Base-by-base conservation (phyloP, 2,329 filamentous ascomycete species). In the Fonsecaea erecta region DNA sequence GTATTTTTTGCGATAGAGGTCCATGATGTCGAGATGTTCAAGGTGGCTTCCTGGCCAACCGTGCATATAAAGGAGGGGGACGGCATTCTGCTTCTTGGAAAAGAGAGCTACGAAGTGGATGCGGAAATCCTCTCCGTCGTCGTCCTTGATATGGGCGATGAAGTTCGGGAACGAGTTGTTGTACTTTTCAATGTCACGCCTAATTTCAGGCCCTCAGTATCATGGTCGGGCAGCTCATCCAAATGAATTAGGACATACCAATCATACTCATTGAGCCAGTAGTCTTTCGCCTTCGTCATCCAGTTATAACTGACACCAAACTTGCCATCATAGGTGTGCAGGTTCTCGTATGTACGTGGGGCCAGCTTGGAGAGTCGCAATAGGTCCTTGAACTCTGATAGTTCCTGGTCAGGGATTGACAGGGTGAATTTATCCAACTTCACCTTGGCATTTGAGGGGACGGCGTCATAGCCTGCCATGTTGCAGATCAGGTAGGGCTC, bases 81-180 rank as follows among this genome's bases (percentile, higher is more conserved):
- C 52, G 0, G 85, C 85, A 66, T 83, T 77, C 1, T 73, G 46
- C 18, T 80, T 81, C 51, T 77, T 70, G 0, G 85, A 86, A 73
- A 87, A 87, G 0, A 88, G 75, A 0, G 79, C 85, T 0, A 79
- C 72, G 70, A 87, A 87, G 70, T 87, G 84, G 46, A 87, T 75
- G 3, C 77, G 72, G 62, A 81, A 76, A 0, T 68, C 71, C 11
- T 72, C 68, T 8, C 69, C 64, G 2, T 78, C 74, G 34, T 65
- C 63, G 26, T 82, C 79, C 11, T 77, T 75, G 57, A 85, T 75
- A 0, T 74, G 67, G 0, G 77, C 74, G 1, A 74, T 82, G 75
- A 80, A 86, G 65, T 85, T 82, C 1, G 83, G 83, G 52, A 82
- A 81, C 12, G 74, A 77, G 70, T 85, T 85, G 69, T 84, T 80